Percentiles rank a stretch among this genome's conserved stretches.
phyloP scores from a whole-genome alignment of 495 filamentous ascomycete genomes.

The Penicillium argentinense region DNA sequence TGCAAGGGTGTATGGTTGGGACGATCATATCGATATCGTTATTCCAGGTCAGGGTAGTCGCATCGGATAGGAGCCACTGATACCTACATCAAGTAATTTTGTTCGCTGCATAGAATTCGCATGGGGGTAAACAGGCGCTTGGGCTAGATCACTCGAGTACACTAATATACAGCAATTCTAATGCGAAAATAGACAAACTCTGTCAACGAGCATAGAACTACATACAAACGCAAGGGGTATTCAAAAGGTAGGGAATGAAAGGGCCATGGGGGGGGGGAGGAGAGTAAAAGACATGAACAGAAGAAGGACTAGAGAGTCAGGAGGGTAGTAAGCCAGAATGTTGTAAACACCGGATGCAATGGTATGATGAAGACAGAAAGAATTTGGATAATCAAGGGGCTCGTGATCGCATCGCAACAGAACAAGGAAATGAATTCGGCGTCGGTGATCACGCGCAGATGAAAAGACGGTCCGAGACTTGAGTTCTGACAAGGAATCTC shows the following conservation, averaged over 20 bases:
- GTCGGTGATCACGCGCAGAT: no score
- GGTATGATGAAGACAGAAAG: conserved; percentile 27
- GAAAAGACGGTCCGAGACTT: not conserved
- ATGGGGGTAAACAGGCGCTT: not conserved
- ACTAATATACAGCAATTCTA: conserved; percentile 43
- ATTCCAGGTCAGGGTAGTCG: no score
- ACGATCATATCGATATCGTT: no score
- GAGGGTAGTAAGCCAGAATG: not conserved
- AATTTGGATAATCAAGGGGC: conserved; percentile 14
- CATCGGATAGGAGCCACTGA: no score
- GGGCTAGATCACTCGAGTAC: conserved; percentile 5
- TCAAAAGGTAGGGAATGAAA: conserved; percentile 9
- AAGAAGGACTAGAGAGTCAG: conserved; percentile 5
- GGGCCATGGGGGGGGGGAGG: conserved; percentile 1
- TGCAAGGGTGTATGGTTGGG: no score
- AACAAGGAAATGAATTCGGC: conserved; percentile 13
- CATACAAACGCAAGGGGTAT: conserved; percentile 26
- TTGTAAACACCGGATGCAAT: conserved; percentile 30
- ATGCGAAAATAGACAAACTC: conserved; percentile 20
- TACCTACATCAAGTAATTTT: no score
- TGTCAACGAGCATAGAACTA: conserved; percentile 20
- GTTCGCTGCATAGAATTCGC: not conserved
- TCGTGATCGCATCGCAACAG: conserved; percentile 19
- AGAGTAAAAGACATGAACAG: conserved; percentile 5
- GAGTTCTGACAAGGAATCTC: not conserved